Evolutionary conservation across 2,329 filamentous ascomycete genomes (phyloP).

Genomic region (Venturia nashicola): DNA sequence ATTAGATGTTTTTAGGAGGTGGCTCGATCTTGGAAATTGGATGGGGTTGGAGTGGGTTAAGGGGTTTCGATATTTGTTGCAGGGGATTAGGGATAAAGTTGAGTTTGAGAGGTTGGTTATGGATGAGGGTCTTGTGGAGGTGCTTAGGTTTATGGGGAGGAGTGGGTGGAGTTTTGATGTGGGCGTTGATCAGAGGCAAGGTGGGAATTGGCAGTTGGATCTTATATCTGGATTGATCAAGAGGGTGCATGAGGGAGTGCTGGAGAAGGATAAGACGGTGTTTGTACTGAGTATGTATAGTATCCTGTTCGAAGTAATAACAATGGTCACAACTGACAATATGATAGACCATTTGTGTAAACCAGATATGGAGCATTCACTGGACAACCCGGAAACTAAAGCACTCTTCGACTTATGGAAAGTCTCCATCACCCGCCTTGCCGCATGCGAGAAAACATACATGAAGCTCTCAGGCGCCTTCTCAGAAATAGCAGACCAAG

Average conservation of each 20-base stretch:
- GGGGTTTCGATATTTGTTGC: constrained; percentile 73
- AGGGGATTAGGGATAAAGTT: constrained; percentile 32
- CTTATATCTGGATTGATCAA: constrained; percentile 23
- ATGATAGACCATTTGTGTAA: constrained; percentile 75
- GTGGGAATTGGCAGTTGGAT: constrained; percentile 50
- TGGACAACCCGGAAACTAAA: constrained; percentile 26
- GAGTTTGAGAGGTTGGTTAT: constrained; percentile 24
- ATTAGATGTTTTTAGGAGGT: constrained; percentile 45
- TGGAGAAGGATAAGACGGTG: constrained; percentile 46
- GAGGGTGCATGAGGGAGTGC: constrained; percentile 36
- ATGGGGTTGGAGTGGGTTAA: constrained; percentile 53
- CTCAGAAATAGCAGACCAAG: constrained; percentile 55
- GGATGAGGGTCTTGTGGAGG: constrained; percentile 49
- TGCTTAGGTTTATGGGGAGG: constrained; percentile 51
- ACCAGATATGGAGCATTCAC: constrained; percentile 55
- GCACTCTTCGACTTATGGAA: constrained; percentile 57
- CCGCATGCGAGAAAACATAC: constrained; percentile 54
- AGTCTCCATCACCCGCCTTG: constrained; percentile 53
- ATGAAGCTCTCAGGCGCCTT: constrained; percentile 89
- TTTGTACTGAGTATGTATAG: constrained; percentile 57
- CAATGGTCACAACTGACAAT: constrained; percentile 12
- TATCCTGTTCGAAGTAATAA: constrained; percentile 12
- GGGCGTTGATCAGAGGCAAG: constrained; percentile 68
- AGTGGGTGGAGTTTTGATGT: constrained; percentile 65
- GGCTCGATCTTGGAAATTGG: constrained; percentile 43